A percentile compares a stretch with the other conserved stretches of the same genome.
Evolutionary conservation across 2,329 filamentous ascomycete genomes (phyloP).

Genomic region (Incumbomyces lentus): DNA sequence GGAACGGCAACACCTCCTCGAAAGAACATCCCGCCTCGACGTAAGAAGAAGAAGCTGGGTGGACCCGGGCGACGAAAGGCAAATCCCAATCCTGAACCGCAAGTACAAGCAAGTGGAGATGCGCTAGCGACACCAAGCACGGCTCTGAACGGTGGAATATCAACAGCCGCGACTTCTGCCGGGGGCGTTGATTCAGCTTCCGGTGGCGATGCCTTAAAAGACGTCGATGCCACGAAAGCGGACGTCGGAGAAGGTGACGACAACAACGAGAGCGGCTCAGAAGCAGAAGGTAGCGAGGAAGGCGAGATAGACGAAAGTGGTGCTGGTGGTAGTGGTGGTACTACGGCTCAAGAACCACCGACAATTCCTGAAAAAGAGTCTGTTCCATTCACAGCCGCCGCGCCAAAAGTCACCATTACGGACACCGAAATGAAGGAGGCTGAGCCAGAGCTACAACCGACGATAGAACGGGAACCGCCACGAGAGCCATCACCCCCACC

Average conservation of each 20-base stretch:
- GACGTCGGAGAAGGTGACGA: conserved; percentile 10
- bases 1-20: conserved; percentile 12
- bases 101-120: neutral
- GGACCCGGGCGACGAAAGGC: conserved; percentile 17
- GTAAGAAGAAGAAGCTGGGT: conserved; percentile 21
- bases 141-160: too few relatives aligned
- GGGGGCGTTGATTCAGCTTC: neutral
- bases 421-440: conserved; percentile 3
- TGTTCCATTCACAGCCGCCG: neutral
- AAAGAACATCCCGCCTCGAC: conserved; percentile 18
- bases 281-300: conserved; percentile 21
- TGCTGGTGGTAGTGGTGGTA: neutral
- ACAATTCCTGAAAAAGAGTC: neutral
- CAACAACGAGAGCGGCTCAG: conserved; percentile 7
- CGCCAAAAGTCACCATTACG: neutral
- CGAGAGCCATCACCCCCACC: neutral
- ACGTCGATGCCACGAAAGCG: conserved; percentile 1
- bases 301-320: conserved; percentile 18
- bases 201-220: conserved; percentile 2
- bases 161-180: neutral
- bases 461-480: neutral
- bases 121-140: too few relatives aligned
- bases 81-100: neutral
- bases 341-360: neutral
- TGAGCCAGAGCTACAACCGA: neutral